phyloP scores from a whole-genome alignment of 139 green algal species.

The Nannochloris sp. region DNA sequence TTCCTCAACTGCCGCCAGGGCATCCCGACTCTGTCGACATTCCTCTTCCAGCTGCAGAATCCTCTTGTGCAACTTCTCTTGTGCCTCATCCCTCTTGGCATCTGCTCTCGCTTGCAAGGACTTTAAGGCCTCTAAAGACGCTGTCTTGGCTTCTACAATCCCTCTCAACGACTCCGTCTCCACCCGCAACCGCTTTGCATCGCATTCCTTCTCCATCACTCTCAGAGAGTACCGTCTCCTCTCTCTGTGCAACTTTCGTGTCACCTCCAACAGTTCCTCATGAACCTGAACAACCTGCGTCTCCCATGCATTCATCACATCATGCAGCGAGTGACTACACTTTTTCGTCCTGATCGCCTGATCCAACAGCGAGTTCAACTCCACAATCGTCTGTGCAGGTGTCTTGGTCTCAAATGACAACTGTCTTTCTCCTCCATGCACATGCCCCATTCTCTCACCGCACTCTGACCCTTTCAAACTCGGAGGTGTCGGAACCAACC shows the following conservation, averaged over 20 bases:
- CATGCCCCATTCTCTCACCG: background rate
- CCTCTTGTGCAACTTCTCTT: background rate
- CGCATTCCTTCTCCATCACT: slow-evolving; percentile 10
- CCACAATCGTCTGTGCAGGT: background rate
- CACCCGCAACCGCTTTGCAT: background rate
- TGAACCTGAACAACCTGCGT: background rate
- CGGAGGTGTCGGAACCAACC: background rate
- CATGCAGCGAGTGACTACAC: background rate
- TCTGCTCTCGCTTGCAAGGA: background rate
- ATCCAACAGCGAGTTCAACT: background rate
- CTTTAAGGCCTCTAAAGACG: background rate
- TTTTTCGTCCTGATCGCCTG: slow-evolving; percentile 1
- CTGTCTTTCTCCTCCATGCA: background rate
- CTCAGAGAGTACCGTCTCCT: background rate
- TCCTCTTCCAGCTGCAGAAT: background rate
- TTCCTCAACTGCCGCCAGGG: background rate
- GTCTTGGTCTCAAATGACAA: background rate
- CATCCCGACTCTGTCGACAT: background rate
- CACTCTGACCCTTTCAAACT: background rate
- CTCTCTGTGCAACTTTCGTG: background rate
- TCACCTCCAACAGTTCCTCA: background rate
- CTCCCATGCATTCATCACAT: background rate
- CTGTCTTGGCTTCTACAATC: background rate
- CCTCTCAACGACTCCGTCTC: background rate
- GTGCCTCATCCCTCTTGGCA: no score